These are phyloP conservation scores for Viola odorata DNA, from an alignment of 345 rosid species.

Conservation along the genomic window DNA sequence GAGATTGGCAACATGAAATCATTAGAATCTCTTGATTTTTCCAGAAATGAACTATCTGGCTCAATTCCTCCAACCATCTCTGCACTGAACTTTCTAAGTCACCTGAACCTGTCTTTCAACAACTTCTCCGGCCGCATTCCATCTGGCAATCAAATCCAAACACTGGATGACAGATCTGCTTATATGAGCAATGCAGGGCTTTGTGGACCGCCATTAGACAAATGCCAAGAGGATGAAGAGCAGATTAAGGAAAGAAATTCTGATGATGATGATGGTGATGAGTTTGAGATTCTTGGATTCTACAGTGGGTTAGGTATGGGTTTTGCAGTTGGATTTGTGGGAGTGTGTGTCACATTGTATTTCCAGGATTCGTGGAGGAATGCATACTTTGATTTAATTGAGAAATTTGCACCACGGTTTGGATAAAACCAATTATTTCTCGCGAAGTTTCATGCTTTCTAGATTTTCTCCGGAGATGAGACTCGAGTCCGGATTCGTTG, in stretches of 20 bases:
- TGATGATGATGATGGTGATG: neutral
- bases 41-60: slow-evolving; percentile 30
- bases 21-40: slow-evolving; percentile 42
- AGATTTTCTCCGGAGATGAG: too few relatives aligned
- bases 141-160: slow-evolving; percentile 9
- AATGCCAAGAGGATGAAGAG: slow-evolving; percentile 2
- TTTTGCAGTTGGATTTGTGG: slow-evolving; percentile 6
- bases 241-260: neutral
- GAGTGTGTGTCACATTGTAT: slow-evolving; percentile 1
- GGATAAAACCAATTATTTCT: too few relatives aligned
- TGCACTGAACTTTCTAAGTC: slow-evolving; percentile 19
- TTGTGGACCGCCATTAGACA: slow-evolving; percentile 20
- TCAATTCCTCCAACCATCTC: slow-evolving; percentile 39
- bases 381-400: neutral
- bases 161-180: slow-evolving; percentile 15
- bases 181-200: slow-evolving; percentile 23
- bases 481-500: too few relatives aligned
- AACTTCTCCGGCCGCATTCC: slow-evolving; percentile 50
- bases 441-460: too few relatives aligned
- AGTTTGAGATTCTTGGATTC: neutral
- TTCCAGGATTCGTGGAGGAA: slow-evolving; percentile 14
- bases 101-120: slow-evolving; percentile 44
- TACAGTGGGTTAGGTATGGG: neutral
- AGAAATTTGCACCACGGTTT: neutral
- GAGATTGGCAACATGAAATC: slow-evolving; percentile 17